These are phyloP conservation scores for Nitzschia sp. DNA, from an alignment of 108 stramenopile species.

Conservation along the genomic window DNA sequence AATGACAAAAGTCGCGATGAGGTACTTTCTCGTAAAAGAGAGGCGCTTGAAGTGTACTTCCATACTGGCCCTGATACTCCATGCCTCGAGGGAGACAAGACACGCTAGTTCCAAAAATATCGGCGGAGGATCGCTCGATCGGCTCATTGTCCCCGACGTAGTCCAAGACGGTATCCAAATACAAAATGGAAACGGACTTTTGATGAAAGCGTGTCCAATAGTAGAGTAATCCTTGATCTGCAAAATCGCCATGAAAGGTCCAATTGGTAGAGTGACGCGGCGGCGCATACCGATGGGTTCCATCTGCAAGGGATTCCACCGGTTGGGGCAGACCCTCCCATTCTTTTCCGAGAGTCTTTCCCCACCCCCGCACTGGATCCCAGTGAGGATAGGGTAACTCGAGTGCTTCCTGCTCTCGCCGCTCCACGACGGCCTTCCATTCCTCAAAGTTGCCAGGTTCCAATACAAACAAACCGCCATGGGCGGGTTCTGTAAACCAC, in stretches of 20 bases:
- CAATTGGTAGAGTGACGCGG: constrained; percentile 31
- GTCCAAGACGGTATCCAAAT: constrained; percentile 11
- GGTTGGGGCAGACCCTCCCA: constrained; percentile 17
- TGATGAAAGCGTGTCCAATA: constrained; percentile 53
- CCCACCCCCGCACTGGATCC: constrained; percentile 41
- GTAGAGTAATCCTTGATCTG: constrained; percentile 59
- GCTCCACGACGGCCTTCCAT: constrained; percentile 22
- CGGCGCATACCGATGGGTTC: background rate
- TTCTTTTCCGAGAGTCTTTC: constrained; percentile 16
- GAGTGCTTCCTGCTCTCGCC: constrained; percentile 22
- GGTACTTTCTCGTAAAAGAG: constrained; percentile 22
- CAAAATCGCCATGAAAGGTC: constrained; percentile 46
- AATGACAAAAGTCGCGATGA: constrained; percentile 47
- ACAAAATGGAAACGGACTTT: constrained; percentile 42
- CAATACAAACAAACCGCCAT: constrained; percentile 55
- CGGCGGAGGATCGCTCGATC: background rate
- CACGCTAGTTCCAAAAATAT: background rate
- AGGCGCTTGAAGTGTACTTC: constrained; percentile 16
- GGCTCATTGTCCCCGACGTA: constrained; percentile 4
- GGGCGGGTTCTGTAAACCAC: constrained; percentile 36
- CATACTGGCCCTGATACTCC: constrained; percentile 11
- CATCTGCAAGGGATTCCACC: constrained; percentile 9
- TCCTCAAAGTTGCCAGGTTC: constrained; percentile 28
- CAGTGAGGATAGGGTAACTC: constrained; percentile 43
- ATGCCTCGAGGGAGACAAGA: constrained; percentile 8